These are phyloP conservation scores for Polygonum maritimum DNA, from an alignment of 148 eudicot genomes.

Conservation along the genomic window DNA sequence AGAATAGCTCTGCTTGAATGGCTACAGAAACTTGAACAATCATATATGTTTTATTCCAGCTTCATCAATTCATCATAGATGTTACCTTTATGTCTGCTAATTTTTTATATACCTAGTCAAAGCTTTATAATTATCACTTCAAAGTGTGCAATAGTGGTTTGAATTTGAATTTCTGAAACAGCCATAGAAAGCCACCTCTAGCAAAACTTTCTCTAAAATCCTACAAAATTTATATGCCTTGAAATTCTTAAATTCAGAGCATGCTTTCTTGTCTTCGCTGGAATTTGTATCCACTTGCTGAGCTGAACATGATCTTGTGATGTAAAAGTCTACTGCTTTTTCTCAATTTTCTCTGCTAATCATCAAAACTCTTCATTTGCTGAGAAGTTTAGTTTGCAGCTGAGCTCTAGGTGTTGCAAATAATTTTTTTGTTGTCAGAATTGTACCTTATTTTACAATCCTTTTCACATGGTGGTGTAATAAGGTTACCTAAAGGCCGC, in stretches of 20 bases:
- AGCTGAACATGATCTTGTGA: background rate
- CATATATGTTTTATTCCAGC: background rate
- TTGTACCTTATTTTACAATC: conserved; percentile 10
- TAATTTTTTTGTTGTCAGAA: background rate
- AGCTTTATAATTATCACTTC: background rate
- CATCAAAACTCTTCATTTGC: background rate
- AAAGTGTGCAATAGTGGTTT: background rate
- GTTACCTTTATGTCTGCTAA: background rate
- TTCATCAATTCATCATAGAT: background rate
- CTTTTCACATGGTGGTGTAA: background rate
- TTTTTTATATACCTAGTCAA: background rate
- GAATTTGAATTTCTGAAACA: no score
- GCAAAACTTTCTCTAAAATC: background rate
- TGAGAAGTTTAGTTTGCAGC: background rate
- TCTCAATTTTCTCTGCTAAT: background rate
- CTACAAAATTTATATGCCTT: background rate
- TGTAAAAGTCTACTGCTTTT: background rate
- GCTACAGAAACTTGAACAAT: background rate
- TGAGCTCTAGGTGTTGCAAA: background rate
- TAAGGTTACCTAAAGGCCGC: conserved; percentile 88
- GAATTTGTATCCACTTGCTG: background rate
- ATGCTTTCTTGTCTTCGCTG: background rate
- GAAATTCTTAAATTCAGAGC: background rate
- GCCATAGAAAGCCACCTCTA: no score
- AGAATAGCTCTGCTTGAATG: background rate